Conservation (phyloP, 139 green algal species). For the Chlamydomonas asymmetrica region DNA sequence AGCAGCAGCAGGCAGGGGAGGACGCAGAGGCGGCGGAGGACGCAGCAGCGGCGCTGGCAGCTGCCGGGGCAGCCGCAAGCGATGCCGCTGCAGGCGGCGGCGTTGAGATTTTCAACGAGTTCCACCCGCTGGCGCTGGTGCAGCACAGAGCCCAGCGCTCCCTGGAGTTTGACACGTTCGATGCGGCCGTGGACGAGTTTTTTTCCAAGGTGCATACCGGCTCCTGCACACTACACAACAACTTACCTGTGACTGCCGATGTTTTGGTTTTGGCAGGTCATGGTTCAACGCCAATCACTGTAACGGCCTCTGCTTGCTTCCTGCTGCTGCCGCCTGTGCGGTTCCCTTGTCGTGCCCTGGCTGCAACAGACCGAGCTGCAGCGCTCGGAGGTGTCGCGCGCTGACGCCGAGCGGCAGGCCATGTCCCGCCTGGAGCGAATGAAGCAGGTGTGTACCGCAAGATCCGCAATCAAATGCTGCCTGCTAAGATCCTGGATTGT, state of each 20-base stretch:
- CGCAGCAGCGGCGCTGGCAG: not conserved
- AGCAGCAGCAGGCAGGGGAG: not conserved
- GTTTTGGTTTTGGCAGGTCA: not conserved
- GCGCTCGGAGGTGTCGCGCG: constrained; percentile 50
- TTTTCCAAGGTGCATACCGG: constrained; percentile 70
- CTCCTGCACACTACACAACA: too few relatives aligned
- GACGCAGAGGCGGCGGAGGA: not conserved
- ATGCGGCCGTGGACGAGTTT: constrained; percentile 90
- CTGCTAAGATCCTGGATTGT: too few relatives aligned
- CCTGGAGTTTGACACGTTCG: constrained; percentile 79
- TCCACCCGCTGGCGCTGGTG: constrained; percentile 74
- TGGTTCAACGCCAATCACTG: too few relatives aligned
- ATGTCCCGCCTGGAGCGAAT: constrained; percentile 83
- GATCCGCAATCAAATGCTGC: too few relatives aligned
- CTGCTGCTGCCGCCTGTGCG: too few relatives aligned
- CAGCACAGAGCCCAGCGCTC: constrained; percentile 50
- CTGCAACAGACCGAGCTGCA: constrained; percentile 83
- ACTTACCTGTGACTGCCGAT: not conserved
- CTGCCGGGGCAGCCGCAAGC: not conserved
- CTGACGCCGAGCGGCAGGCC: constrained; percentile 61
- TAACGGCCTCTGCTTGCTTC: too few relatives aligned
- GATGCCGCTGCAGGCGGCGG: constrained; percentile 4
- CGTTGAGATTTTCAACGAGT: constrained; percentile 73
- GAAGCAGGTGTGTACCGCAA: constrained; percentile 50
- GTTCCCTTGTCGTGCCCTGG: too few relatives aligned